Evolutionary conservation across 768 basidiomycete species (phyloP).

Genomic region (Hemileccinum rubropunctum): DNA sequence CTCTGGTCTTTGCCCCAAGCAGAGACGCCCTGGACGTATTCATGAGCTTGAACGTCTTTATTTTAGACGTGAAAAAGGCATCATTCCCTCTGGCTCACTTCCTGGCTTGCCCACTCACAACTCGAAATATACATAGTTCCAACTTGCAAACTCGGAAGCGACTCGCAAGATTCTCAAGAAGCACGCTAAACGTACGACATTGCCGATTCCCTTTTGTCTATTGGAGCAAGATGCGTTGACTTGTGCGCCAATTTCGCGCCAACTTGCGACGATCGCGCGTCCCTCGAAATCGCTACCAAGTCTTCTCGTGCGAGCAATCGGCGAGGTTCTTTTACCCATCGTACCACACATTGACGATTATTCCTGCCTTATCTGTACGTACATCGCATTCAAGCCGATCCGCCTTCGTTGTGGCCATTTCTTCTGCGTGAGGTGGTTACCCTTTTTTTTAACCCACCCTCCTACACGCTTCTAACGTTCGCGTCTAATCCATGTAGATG

Average conservation of each 20-base stretch:
- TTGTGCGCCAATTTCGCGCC: slow-evolving; percentile 21
- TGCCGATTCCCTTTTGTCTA: slow-evolving; percentile 53
- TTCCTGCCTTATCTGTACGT: slow-evolving; percentile 82
- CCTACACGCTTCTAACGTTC: slow-evolving; percentile 11
- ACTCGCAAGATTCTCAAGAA: slow-evolving; percentile 94
- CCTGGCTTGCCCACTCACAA: neutral
- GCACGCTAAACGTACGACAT: slow-evolving; percentile 83
- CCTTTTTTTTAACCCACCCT: neutral
- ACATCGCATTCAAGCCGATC: slow-evolving; percentile 91
- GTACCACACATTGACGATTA: slow-evolving; percentile 84
- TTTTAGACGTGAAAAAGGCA: slow-evolving; percentile 81
- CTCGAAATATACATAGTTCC: slow-evolving; percentile 48
- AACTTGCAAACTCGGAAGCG: slow-evolving; percentile 82
- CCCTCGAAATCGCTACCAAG: slow-evolving; percentile 48
- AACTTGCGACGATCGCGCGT: slow-evolving; percentile 27
- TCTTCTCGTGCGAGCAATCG: slow-evolving; percentile 77
- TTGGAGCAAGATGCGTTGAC: slow-evolving; percentile 17
- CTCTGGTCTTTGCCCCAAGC: slow-evolving; percentile 57
- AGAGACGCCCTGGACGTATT: slow-evolving; percentile 65
- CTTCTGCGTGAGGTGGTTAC: slow-evolving; percentile 61
- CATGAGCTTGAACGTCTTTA: slow-evolving; percentile 69
- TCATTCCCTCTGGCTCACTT: neutral
- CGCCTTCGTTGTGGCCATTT: slow-evolving; percentile 77
- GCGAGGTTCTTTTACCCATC: slow-evolving; percentile 76
- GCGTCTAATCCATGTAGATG: slow-evolving; percentile 37